Conservation (phyloP, 768 basidiomycete species). For the Termitomyces sp. region DNA sequence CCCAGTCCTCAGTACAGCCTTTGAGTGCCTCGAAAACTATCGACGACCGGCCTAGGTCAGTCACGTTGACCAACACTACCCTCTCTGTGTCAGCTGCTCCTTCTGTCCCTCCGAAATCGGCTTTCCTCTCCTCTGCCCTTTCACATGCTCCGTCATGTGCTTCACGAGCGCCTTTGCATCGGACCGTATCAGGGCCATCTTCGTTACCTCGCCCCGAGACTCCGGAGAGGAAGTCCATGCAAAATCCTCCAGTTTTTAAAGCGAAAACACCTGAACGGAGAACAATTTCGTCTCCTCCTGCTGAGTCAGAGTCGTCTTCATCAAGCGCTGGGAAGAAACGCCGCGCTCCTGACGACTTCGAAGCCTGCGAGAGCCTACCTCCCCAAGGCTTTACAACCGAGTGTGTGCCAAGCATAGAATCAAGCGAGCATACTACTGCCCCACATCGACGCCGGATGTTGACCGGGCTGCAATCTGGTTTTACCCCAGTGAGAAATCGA, state of each 20-base stretch:
- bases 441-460: conserved; percentile 60
- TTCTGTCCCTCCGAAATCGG: conserved; percentile 13
- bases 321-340: conserved; percentile 62
- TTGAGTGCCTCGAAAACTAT: conserved; percentile 1
- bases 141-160: conserved; percentile 12
- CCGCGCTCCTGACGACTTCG: conserved; percentile 73
- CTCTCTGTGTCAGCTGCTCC: neutral
- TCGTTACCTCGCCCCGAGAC: conserved; percentile 43
- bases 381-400: conserved; percentile 62
- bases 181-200: conserved; percentile 41
- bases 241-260: conserved; percentile 39
- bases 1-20: conserved; percentile 9
- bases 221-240: conserved; percentile 37
- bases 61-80: conserved; percentile 18
- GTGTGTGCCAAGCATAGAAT: conserved; percentile 35
- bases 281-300: conserved; percentile 16
- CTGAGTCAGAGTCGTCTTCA: conserved; percentile 23
- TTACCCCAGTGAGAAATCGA: conserved; percentile 63
- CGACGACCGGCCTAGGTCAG: conserved; percentile 23
- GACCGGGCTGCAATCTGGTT: conserved; percentile 56
- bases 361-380: conserved; percentile 47
- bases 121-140: neutral
- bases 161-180: conserved; percentile 20
- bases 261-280: conserved; percentile 45
- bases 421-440: conserved; percentile 32